A percentile compares a stretch with the other conserved stretches of the same genome.
Evolutionary conservation across 352 stramenopile species (phyloP).

Genomic region (Pythium graminicola): DNA sequence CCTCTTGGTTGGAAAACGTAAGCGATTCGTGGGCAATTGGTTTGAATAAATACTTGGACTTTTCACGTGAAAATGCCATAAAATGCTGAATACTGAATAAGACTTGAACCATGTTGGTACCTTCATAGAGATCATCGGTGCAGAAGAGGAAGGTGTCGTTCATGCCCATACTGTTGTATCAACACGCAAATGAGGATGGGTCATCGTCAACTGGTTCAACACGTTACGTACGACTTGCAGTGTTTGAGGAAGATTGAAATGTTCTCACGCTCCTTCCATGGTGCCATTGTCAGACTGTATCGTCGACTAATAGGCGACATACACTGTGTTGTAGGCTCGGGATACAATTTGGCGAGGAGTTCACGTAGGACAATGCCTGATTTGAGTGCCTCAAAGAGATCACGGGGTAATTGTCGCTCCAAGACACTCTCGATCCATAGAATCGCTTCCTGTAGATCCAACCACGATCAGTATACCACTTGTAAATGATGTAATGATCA

Average conservation of each 20-base stretch:
- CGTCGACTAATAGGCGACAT: slow-evolving; percentile 68
- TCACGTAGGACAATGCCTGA: slow-evolving; percentile 75
- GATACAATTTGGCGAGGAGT: slow-evolving; percentile 57
- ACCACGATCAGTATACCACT: background rate
- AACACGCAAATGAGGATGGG: no score
- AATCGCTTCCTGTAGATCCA: slow-evolving; percentile 43
- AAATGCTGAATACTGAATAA: slow-evolving; percentile 76
- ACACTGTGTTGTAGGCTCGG: slow-evolving; percentile 32
- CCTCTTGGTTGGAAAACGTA: slow-evolving; percentile 64
- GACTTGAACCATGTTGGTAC: slow-evolving; percentile 81
- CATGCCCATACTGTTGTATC: slow-evolving; percentile 57
- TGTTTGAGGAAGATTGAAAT: slow-evolving; percentile 78
- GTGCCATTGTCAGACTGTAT: slow-evolving; percentile 62
- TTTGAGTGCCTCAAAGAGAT: slow-evolving; percentile 59
- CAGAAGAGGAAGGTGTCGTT: slow-evolving; percentile 75
- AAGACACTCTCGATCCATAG: slow-evolving; percentile 70
- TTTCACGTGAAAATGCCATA: slow-evolving; percentile 52
- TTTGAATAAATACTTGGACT: slow-evolving; percentile 40
- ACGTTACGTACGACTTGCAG: slow-evolving; percentile 74
- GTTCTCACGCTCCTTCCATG: slow-evolving; percentile 82
- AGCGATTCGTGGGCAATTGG: slow-evolving; percentile 34
- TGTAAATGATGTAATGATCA: no score
- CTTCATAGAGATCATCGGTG: slow-evolving; percentile 79
- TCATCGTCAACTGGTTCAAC: no score
- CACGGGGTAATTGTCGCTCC: slow-evolving; percentile 40